Base-by-base conservation (phyloP, 768 basidiomycete genomes). In the Naganishia vishniacii region DNA sequence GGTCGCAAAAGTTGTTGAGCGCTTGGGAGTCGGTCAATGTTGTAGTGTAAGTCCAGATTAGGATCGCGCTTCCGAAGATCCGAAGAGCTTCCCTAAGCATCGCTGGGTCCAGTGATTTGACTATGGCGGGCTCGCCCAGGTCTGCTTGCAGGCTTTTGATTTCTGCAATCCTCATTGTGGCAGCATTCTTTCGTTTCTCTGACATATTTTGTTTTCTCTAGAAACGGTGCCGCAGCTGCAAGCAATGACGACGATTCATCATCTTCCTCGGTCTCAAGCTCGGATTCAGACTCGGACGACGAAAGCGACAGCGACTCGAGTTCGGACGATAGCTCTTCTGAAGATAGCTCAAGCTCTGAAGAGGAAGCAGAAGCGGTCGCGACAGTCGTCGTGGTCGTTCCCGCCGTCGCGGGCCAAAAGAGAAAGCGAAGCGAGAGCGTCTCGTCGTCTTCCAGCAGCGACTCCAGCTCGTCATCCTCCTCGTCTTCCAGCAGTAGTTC, bases 1-100 rank as follows among this genome's bases (percentile, higher is more conserved):
- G 61, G 45, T 12, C 63, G 58, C 23, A 32, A n/a, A 47, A 67
- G 47, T 48, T 46, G 53, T 40, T 42, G 66, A 48, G 59, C 11
- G 69, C 69, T 65, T 64, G 68, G 18, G 67, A 72, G 53, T 67
- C 68, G 68, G 62, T 60, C 11, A 61, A 61, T 26, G 62, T 42
- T 23, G 62, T 37, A 29, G 64, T 53, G 59, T 59, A 44, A 53
- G 34, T 37, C 34, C 15, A 15, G 62, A n/a, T n/a, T n/a, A n/a
- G n/a, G n/a, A n/a, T n/a, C n/a, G n/a, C n/a, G n/a, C n/a, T n/a
- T n/a, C n/a, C n/a, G n/a, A n/a, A n/a, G n/a, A n/a, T n/a, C n/a
- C n/a, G n/a, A n/a, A n/a, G n/a, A n/a, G n/a, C n/a, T n/a, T n/a
- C n/a, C n/a, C n/a, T n/a, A n/a, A n/a, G n/a, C n/a, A n/a, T n/a